Evolutionary conservation across 108 stramenopile species (phyloP).

Genomic region (Cafeteria roenbergensis): DNA sequence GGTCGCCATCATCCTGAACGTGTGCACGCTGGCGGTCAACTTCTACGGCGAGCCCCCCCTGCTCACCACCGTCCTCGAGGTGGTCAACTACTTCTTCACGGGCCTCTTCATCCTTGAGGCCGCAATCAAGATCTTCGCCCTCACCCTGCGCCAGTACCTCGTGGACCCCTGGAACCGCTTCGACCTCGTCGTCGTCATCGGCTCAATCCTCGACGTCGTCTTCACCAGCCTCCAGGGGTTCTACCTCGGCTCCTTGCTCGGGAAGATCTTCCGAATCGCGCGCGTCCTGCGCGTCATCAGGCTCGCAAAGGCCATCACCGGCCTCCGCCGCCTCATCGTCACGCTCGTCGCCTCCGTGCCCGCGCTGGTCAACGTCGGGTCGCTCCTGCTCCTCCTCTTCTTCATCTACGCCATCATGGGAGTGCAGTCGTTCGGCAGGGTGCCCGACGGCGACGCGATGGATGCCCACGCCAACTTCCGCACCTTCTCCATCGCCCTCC

Average conservation of each 20-base stretch:
- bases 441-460: constrained; percentile 26
- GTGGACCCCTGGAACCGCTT: constrained; percentile 34
- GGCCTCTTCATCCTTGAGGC: constrained; percentile 29
- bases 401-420: constrained; percentile 54
- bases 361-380: constrained; percentile 47
- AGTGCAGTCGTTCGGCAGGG: constrained; percentile 35
- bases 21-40: constrained; percentile 22
- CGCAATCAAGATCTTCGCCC: constrained; percentile 22
- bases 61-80: constrained; percentile 14
- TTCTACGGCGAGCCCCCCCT: constrained; percentile 21
- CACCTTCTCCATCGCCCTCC: constrained; percentile 40
- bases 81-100: constrained; percentile 20
- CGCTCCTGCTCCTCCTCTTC: constrained; percentile 45
- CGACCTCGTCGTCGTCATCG: constrained; percentile 35
- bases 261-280: constrained; percentile 39
- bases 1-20: constrained; percentile 27
- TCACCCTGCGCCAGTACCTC: constrained; percentile 23
- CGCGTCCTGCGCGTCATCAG: constrained; percentile 52
- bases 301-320: constrained; percentile 37
- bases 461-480: constrained; percentile 52
- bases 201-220: constrained; percentile 27
- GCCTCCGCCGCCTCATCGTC: constrained; percentile 40
- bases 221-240: constrained; percentile 16
- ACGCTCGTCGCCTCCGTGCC: constrained; percentile 48
- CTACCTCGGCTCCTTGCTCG: constrained; percentile 22